These are phyloP conservation scores for Leccinum subrobustum DNA, from an alignment of 1,284 basidiomycete genomes.

Conservation along the genomic window DNA sequence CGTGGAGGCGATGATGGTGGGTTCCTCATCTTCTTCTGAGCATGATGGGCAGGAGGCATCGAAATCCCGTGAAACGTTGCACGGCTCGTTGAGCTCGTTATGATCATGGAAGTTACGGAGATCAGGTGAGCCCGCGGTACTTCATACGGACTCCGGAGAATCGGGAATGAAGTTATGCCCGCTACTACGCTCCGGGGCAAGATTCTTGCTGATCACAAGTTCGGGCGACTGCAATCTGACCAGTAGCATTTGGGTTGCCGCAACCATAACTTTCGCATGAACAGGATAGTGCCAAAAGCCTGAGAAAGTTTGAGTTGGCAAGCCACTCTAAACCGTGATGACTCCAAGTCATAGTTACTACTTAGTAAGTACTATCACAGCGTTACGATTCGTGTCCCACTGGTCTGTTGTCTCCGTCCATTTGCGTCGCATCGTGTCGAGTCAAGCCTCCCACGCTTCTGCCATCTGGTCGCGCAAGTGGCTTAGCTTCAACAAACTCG, in stretches of 20 bases:
- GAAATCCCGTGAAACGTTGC: not conserved
- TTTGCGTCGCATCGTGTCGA: no score
- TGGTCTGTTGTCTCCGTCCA: no score
- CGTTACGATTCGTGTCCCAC: no score
- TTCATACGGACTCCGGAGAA: not conserved
- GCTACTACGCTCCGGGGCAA: not conserved
- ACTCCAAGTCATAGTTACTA: no score
- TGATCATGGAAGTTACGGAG: not conserved
- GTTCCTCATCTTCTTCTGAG: not conserved
- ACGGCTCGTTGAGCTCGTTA: not conserved
- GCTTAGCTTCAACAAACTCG: no score
- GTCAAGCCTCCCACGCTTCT: no score
- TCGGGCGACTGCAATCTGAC: not conserved
- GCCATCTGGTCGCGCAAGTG: no score
- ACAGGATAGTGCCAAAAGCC: no score
- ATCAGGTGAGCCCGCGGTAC: not conserved
- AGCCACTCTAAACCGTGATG: no score
- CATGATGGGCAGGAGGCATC: not conserved
- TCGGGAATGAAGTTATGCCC: not conserved
- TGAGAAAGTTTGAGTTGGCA: no score
- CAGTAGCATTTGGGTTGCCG: not conserved
- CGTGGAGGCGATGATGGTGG: not conserved
- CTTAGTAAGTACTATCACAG: no score
- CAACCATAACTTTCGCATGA: not conserved
- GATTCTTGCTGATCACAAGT: not conserved